Evolutionary conservation across 768 basidiomycete species (phyloP), one percentile per base, ranked within the genome.

Genomic region (Auricularia sp.): DNA sequence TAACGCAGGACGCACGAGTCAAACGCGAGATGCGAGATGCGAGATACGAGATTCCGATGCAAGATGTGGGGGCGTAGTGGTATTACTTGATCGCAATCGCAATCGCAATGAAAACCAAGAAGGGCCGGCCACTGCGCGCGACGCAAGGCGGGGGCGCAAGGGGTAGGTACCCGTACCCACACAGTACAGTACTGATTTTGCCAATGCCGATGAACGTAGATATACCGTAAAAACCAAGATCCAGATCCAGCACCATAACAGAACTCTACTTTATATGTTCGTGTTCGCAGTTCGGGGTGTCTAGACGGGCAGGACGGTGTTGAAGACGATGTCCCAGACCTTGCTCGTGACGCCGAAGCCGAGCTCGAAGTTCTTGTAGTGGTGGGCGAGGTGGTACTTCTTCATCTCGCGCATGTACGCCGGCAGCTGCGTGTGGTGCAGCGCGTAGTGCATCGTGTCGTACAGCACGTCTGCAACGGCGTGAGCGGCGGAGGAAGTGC

Each of bases 311-410:
- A 93, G 80, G 43, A 88, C 78, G 1, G 94, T 98, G 72, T 87
- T 90, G 75, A 97, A 97, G 44, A 95, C 83, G 71, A 85, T 77
- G 74, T 98, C 96, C 96, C 96, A 98, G 47, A 98, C 78, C 79
- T 96, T 98, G 78, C 91, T 93, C 6, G 95, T 98, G 11, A 98
- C 95, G 36, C 96, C 95, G 72, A 95, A 98, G 18, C 94, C 95
- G 54, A 98, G 88, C 72, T 97, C 93, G 73, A 93, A 96, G 79
- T 97, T 96, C 77, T 97, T 97, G 80, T 96, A 97, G 74, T 98
- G 96, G 72, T 98, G 95, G 6, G 93, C 94, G 67, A 99, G 83
- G 71, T 99, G 97, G 72, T 98, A 98, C 73, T 91, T 91, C 81
- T 99, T 99, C 90, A 91, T 89, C 72, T 93, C 88, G 65, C 81